Conservation (phyloP, 495 filamentous ascomycete species). For the Viridothelium virens region DNA sequence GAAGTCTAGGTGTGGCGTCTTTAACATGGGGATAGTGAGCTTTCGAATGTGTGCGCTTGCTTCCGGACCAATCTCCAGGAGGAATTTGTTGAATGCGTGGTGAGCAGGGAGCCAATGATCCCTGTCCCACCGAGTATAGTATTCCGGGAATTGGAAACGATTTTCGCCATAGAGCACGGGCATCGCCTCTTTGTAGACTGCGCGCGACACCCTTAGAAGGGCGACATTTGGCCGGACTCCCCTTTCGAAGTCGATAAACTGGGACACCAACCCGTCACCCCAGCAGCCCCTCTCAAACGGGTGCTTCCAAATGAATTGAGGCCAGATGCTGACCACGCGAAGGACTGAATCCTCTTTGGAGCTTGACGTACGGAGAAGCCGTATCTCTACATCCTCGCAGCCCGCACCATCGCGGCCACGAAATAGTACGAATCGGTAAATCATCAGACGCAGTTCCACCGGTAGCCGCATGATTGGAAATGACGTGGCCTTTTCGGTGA, state of each 20-base stretch:
- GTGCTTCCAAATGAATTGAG: too few species aligned
- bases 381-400: not conserved
- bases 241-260: too few species aligned
- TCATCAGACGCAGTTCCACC: not conserved
- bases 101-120: not conserved
- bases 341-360: not conserved
- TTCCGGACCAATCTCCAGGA: not conserved
- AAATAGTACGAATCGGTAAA: not conserved
- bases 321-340: not conserved
- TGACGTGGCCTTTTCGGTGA: not conserved
- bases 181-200: not conserved
- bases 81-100: not conserved
- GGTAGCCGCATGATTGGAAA: not conserved
- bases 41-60: not conserved
- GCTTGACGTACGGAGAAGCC: not conserved
- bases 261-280: too few species aligned
- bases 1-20: not conserved
- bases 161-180: not conserved
- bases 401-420: not conserved
- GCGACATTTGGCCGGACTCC: not conserved
- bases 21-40: not conserved
- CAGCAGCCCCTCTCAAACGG: too few species aligned
- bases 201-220: not conserved
- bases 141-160: not conserved
- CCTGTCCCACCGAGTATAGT: not conserved